Percentiles rank a stretch among this genome's conserved stretches.
Conservation (phyloP, 1,139 yeast genomes). For the Yamadazyma spencermartinsiae region DNA sequence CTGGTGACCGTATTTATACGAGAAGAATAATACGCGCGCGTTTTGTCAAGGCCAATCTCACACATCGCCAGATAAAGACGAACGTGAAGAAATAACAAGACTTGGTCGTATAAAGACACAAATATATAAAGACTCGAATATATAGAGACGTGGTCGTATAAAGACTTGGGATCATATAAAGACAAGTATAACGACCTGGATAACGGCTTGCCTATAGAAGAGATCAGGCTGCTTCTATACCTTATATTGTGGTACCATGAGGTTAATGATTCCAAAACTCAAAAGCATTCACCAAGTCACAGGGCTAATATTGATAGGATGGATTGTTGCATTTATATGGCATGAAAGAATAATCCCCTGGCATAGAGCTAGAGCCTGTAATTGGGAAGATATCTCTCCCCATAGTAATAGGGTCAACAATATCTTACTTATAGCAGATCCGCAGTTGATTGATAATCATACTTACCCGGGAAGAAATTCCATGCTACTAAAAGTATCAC, state of each 20-base stretch:
- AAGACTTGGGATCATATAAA: no score
- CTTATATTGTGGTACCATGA: no score
- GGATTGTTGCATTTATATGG: constrained; percentile 32
- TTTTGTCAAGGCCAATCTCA: no score
- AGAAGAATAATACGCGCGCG: no score
- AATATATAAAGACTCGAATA: no score
- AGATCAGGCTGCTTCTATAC: no score
- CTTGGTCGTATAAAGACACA: no score
- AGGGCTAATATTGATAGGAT: constrained; percentile 22
- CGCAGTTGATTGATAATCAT: constrained; percentile 48
- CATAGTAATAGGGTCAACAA: constrained; percentile 15
- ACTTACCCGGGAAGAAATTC: constrained; percentile 50
- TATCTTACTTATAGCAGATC: constrained; percentile 45
- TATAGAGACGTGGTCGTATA: no score
- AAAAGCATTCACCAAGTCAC: constrained; percentile 30
- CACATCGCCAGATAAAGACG: no score
- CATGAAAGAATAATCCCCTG: constrained; percentile 38
- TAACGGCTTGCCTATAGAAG: no score
- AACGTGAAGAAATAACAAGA: no score
- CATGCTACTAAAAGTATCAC: constrained; percentile 37
- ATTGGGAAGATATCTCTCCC: constrained; percentile 27
- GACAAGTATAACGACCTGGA: no score
- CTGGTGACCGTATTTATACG: not conserved
- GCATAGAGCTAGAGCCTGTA: constrained; percentile 28
- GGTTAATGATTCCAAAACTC: constrained; percentile 9